Evolutionary conservation across 495 filamentous ascomycete genomes (phyloP), one percentile per base, ranked within the genome.

Genomic region (Trichoderma parareesei): DNA sequence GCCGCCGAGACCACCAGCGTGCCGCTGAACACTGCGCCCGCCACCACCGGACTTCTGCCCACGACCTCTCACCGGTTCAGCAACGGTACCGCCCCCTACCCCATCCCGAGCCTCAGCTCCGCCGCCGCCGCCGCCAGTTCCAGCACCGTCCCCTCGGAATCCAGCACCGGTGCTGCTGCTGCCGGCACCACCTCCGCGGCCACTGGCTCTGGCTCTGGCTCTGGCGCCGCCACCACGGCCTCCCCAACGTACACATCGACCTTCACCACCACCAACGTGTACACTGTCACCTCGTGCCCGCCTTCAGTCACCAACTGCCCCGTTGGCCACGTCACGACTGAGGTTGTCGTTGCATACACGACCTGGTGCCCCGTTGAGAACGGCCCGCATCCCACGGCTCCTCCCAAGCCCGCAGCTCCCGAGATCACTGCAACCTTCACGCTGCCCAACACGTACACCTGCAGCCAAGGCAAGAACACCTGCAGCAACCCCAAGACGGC

Each of bases 271-370:
- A 63, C 65, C 11, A 13, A 63, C 42, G 42, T 40, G 18, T 67
- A 67, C 40, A 67, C 66, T 27, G 46, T 67, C 46, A 67, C 66
- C 35, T 67, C 66, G 8, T 67, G 66, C 62, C 49, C 62, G 20
- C 46, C 66, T 1, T 27, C 48, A 4, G 66, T 60, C 14, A 59
- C 66, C 46, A 48, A 61, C 62, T 67, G 66, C 38, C 66, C 63
- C 8, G 63, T 67, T 44, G 66, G 66, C 42, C 41, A 65, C 41
- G 66, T 67, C 44, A 67, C 66, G 7, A 59, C 48, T 27, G 60
- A 48, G 38, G 38, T 67, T 63, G 35, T 55, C 8, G 61, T 49
- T 20, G 41, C 41, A 18, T 64, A 53, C 20, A 57, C 66, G 37
- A 67, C 66, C 53, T 46, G 48, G 37, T 66, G 65, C 61, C 65